phyloP scores from a whole-genome alignment of 2,329 filamentous ascomycete genomes.

The Alternaria metachromatica region DNA sequence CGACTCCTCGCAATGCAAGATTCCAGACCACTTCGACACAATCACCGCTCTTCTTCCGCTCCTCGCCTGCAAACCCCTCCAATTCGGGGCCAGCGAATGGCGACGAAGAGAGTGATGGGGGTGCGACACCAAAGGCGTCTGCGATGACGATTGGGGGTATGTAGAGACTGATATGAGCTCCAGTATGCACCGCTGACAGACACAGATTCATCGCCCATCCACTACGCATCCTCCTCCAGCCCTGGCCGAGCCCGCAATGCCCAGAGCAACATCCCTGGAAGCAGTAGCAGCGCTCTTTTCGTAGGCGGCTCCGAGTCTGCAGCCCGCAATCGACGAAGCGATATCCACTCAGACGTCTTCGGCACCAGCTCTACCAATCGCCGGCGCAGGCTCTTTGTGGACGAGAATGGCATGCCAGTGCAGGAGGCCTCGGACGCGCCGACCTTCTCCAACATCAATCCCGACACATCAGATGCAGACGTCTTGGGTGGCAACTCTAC shows the following conservation, averaged over 20 bases:
- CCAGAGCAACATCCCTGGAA: slow-evolving; percentile 74
- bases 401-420: slow-evolving; percentile 67
- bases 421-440: slow-evolving; percentile 62
- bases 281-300: slow-evolving; percentile 87
- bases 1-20: slow-evolving; percentile 57
- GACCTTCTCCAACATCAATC: slow-evolving; percentile 73
- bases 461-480: slow-evolving; percentile 91
- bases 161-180: slow-evolving; percentile 11
- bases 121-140: slow-evolving; percentile 74
- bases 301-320: slow-evolving; percentile 68
- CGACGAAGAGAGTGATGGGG: slow-evolving; percentile 62
- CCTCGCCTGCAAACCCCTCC: slow-evolving; percentile 60
- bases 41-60: slow-evolving; percentile 81
- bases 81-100: slow-evolving; percentile 49
- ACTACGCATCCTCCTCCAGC: slow-evolving; percentile 89
- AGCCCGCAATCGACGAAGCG: slow-evolving; percentile 74
- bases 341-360: slow-evolving; percentile 80
- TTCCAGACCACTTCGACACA: slow-evolving; percentile 56
- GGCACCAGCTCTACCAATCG: slow-evolving; percentile 53
- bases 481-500: slow-evolving; percentile 80
- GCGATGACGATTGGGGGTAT: slow-evolving; percentile 68
- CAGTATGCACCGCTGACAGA: slow-evolving; percentile 17
- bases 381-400: slow-evolving; percentile 67
- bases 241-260: slow-evolving; percentile 69
- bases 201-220: slow-evolving; percentile 88